Conservation (phyloP, 805 yeast species). For the Blastobotrys muscicola region DNA sequence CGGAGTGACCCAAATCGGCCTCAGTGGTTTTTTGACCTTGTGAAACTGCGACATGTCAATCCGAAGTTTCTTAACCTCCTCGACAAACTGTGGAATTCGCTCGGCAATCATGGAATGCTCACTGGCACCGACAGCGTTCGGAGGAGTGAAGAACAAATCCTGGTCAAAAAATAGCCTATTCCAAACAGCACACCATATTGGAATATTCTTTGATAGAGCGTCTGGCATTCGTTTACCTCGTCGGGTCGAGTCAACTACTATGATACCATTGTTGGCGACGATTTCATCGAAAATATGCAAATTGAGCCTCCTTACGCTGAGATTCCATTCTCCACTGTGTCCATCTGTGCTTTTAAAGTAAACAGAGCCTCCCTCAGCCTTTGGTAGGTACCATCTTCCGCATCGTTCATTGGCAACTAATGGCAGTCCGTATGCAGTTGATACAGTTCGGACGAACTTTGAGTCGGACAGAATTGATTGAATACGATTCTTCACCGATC, state of each 20-base stretch:
- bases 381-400: slow-evolving; percentile 72
- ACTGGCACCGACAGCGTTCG: slow-evolving; percentile 42
- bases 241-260: slow-evolving; percentile 76
- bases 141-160: slow-evolving; percentile 38
- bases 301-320: slow-evolving; percentile 64
- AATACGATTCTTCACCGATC: slow-evolving; percentile 49
- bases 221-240: slow-evolving; percentile 83
- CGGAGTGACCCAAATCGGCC: slow-evolving; percentile 68
- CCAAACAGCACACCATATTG: slow-evolving; percentile 84
- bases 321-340: slow-evolving; percentile 72
- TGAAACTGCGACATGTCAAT: slow-evolving; percentile 31
- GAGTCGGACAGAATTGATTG: slow-evolving; percentile 65
- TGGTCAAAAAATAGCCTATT: slow-evolving; percentile 42
- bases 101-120: slow-evolving; percentile 45
- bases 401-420: slow-evolving; percentile 69
- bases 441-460: slow-evolving; percentile 37
- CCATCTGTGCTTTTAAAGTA: slow-evolving; percentile 93
- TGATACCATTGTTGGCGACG: slow-evolving; percentile 35
- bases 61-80: slow-evolving; percentile 33
- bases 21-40: slow-evolving; percentile 39
- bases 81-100: slow-evolving; percentile 41
- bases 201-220: slow-evolving; percentile 76
- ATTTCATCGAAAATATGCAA: slow-evolving; percentile 54
- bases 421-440: slow-evolving; percentile 26
- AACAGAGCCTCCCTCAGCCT: slow-evolving; percentile 33